Percentiles rank a stretch among this genome's conserved stretches.
These are phyloP conservation scores for Pseudogymnoascus sp. DNA, from an alignment of 2,329 filamentous ascomycete species.

Conservation along the genomic window DNA sequence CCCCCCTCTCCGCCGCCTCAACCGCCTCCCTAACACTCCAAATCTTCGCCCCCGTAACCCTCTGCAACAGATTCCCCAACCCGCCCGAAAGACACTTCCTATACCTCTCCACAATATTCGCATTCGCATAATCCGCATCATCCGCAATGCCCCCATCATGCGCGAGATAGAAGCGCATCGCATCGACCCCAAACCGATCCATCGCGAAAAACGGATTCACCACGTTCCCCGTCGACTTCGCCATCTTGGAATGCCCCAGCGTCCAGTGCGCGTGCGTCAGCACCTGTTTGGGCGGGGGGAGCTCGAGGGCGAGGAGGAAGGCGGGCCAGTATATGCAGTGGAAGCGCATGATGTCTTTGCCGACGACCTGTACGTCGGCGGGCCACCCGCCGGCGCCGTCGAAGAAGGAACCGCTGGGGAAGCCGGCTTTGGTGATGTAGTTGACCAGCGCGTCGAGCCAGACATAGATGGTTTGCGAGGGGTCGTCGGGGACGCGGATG, in stretches of 20 bases:
- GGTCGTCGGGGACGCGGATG: slow-evolving; percentile 76
- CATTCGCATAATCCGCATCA: slow-evolving; percentile 81
- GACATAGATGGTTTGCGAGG: slow-evolving; percentile 87
- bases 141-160: slow-evolving; percentile 67
- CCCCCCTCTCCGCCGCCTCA: slow-evolving; percentile 22
- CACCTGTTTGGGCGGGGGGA: slow-evolving; percentile 70
- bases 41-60: slow-evolving; percentile 58
- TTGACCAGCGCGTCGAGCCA: slow-evolving; percentile 96
- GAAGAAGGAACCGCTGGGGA: slow-evolving; percentile 64
- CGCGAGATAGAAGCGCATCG: slow-evolving; percentile 82
- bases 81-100: slow-evolving; percentile 69
- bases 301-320: slow-evolving; percentile 77
- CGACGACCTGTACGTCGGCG: slow-evolving; percentile 83
- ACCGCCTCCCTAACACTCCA: slow-evolving; percentile 56
- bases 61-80: slow-evolving; percentile 70
- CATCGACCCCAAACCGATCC: slow-evolving; percentile 78
- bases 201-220: slow-evolving; percentile 91
- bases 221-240: slow-evolving; percentile 89
- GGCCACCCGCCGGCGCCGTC: slow-evolving; percentile 69
- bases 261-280: slow-evolving; percentile 95
- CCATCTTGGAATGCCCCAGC: slow-evolving; percentile 87
- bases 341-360: slow-evolving; percentile 94
- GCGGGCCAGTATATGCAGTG: slow-evolving; percentile 98
- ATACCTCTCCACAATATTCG: slow-evolving; percentile 65
- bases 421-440: slow-evolving; percentile 82